These are phyloP conservation scores for Vanderwaltozyma yarrowii DNA, from an alignment of 805 yeast genomes.

Conservation along the genomic window DNA sequence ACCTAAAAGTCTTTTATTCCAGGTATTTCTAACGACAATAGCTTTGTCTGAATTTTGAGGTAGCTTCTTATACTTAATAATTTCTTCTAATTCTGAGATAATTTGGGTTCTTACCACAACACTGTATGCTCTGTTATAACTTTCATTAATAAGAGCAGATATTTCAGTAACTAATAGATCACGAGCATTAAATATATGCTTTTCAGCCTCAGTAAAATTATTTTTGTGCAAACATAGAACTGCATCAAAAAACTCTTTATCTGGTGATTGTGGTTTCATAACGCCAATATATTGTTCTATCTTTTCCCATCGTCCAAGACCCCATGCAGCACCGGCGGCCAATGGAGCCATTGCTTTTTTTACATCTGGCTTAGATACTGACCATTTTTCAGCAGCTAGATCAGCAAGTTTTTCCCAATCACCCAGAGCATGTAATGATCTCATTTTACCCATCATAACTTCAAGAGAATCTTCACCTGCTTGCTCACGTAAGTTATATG, in stretches of 20 bases:
- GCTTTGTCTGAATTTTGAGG: conserved; percentile 79
- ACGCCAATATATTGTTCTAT: conserved; percentile 87
- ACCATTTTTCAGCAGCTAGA: conserved; percentile 83
- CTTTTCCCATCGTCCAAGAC: conserved; percentile 90
- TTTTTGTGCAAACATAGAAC: conserved; percentile 77
- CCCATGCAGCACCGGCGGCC: conserved; percentile 99
- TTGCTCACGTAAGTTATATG: conserved; percentile 71
- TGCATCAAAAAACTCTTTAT: conserved; percentile 89
- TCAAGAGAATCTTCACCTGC: conserved; percentile 56
- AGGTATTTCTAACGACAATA: conserved; percentile 71
- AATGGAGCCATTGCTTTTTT: conserved; percentile 85
- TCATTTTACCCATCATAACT: conserved; percentile 93
- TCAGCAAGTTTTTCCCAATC: conserved; percentile 93
- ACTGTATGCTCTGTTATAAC: conserved; percentile 92
- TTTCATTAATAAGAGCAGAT: conserved; percentile 88
- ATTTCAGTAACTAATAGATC: conserved; percentile 86
- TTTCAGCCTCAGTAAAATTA: conserved; percentile 70
- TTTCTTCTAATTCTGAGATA: conserved; percentile 94
- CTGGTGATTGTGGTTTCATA: conserved; percentile 89
- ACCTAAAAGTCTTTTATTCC: conserved; percentile 88
- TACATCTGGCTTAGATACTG: conserved; percentile 55
- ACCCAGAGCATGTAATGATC: conserved; percentile 96
- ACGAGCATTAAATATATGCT: conserved; percentile 74
- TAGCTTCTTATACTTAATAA: conserved; percentile 74
- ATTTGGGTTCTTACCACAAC: conserved; percentile 95